Conservation (phyloP, 2,329 filamentous ascomycete species). For the Verticillium klebahnii region DNA sequence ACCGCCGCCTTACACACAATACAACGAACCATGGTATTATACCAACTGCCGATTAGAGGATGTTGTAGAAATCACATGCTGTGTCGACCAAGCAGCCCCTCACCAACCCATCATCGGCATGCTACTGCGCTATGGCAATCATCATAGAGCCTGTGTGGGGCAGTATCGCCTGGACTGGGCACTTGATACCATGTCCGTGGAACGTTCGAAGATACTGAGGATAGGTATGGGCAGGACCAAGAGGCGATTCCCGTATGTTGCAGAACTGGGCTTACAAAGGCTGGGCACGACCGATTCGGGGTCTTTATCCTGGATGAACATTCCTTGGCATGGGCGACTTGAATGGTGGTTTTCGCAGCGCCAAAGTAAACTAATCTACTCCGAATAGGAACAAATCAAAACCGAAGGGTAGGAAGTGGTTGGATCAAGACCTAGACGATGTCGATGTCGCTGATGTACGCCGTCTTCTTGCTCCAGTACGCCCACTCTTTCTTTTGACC, state of each 20-base stretch:
- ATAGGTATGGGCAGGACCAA: not conserved
- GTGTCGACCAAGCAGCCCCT: not conserved
- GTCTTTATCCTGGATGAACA: not conserved
- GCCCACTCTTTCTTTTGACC: not conserved
- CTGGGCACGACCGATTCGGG: not conserved
- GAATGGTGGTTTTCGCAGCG: not conserved
- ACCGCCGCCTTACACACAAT: too few species aligned
- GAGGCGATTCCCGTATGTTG: not conserved
- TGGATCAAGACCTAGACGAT: not conserved
- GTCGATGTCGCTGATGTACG: not conserved
- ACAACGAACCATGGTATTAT: not conserved
- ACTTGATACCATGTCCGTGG: not conserved
- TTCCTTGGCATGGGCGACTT: not conserved
- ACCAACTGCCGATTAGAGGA: not conserved
- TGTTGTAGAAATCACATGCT: not conserved
- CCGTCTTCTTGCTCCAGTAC: not conserved
- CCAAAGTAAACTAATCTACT: not conserved
- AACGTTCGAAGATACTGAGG: not conserved
- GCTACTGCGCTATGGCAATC: not conserved
- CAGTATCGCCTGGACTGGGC: not conserved
- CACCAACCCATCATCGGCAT: not conserved
- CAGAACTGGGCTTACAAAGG: not conserved
- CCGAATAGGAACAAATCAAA: not conserved
- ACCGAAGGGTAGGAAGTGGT: not conserved
- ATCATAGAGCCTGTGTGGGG: not conserved